phyloP scores from a whole-genome alignment of 2,329 filamentous ascomycete genomes.

The Aschersonia sp. region DNA sequence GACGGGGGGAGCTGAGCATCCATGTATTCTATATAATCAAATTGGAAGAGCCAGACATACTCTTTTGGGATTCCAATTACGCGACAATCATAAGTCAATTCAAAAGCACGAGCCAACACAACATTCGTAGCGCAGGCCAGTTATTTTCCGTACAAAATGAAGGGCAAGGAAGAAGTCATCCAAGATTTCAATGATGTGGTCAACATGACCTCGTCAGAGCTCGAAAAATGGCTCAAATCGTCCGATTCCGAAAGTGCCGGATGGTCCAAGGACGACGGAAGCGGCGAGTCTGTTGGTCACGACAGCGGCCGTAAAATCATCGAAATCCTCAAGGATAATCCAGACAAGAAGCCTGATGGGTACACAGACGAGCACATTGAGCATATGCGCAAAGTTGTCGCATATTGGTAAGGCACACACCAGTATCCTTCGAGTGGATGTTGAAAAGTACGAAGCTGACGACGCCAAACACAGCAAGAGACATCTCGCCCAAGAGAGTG shows the following conservation, averaged over 20 bases:
- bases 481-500: conserved; percentile 49
- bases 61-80: neutral
- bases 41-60: neutral
- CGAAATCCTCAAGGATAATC: conserved; percentile 46
- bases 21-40: neutral
- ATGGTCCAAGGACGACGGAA: conserved; percentile 41
- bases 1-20: neutral
- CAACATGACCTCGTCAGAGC: conserved; percentile 48
- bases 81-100: neutral
- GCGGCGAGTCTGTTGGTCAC: conserved; percentile 48
- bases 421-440: too few relatives aligned
- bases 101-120: too few relatives aligned
- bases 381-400: conserved; percentile 49
- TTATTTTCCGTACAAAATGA: conserved; percentile 5
- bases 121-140: neutral
- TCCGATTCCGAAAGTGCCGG: conserved; percentile 43
- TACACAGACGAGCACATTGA: conserved; percentile 40
- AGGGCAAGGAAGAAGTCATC: conserved; percentile 15
- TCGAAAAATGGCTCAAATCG: conserved; percentile 45
- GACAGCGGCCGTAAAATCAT: conserved; percentile 49
- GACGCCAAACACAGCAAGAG: conserved; percentile 27
- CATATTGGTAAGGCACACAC: conserved; percentile 32
- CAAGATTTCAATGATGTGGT: conserved; percentile 52
- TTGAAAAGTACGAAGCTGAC: neutral
- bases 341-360: conserved; percentile 35